phyloP scores from a whole-genome alignment of 768 basidiomycete genomes.

The Ramaria sp. region DNA sequence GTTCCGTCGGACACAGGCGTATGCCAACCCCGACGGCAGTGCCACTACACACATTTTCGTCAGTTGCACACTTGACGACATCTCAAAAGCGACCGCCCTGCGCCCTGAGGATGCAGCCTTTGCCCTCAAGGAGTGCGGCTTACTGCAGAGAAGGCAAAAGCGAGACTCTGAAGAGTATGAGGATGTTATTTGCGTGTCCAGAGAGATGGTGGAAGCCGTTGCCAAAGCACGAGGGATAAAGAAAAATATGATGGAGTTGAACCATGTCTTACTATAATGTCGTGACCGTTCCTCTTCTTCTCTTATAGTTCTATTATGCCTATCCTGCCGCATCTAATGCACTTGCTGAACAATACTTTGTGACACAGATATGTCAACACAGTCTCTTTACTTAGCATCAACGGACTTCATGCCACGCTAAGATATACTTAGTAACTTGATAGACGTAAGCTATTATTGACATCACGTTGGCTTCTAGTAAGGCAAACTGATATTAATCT shows the following conservation, averaged over 20 bases:
- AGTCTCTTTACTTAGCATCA: background rate
- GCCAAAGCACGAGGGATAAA: slow-evolving; percentile 64
- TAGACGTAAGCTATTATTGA: no score
- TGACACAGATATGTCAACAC: background rate
- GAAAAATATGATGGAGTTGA: slow-evolving; percentile 22
- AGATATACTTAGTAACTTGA: no score
- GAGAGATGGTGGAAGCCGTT: slow-evolving; percentile 58
- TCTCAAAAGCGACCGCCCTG: slow-evolving; percentile 72
- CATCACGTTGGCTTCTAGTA: no score
- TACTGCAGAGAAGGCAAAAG: slow-evolving; percentile 40
- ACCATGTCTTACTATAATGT: slow-evolving; percentile 20
- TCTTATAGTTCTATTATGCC: background rate
- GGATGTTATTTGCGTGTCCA: slow-evolving; percentile 41
- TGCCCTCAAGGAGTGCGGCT: slow-evolving; percentile 78
- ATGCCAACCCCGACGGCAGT: slow-evolving; percentile 50
- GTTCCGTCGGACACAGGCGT: slow-evolving; percentile 47
- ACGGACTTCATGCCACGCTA: no score
- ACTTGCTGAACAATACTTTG: background rate
- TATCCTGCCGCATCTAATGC: background rate
- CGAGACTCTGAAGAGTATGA: slow-evolving; percentile 11
- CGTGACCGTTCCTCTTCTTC: background rate
- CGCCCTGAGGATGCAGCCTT: slow-evolving; percentile 80
- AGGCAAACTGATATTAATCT: no score
- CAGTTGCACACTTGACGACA: slow-evolving; percentile 60
- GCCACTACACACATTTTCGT: slow-evolving; percentile 60